These are phyloP conservation scores for Telopea speciosissima DNA, from an alignment of 177 flowering plant genomes.

Conservation along the genomic window DNA sequence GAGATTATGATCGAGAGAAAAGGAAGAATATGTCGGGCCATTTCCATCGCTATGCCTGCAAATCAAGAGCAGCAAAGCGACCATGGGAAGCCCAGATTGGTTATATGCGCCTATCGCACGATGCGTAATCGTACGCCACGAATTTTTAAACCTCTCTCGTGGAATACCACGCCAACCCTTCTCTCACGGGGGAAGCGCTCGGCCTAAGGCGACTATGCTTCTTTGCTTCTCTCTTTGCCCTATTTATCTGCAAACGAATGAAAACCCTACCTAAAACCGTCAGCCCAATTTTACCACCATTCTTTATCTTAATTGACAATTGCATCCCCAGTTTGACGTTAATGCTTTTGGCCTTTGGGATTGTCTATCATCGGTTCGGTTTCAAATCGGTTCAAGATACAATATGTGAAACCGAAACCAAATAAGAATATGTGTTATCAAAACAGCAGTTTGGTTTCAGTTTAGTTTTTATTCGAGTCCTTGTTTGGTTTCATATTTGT, in stretches of 20 bases:
- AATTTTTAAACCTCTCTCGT: constrained; percentile 44
- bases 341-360: too few species aligned
- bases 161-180: constrained; percentile 79
- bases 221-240: too few species aligned
- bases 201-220: constrained; percentile 60
- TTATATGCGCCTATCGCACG: constrained; percentile 55
- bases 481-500: too few species aligned
- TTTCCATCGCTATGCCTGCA: constrained; percentile 34
- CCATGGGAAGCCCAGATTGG: constrained; percentile 26
- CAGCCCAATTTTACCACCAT: not conserved
- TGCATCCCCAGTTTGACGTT: not conserved
- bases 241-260: not conserved
- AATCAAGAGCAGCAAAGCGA: constrained; percentile 40
- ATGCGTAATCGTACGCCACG: constrained; percentile 45
- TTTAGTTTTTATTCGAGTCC: too few species aligned
- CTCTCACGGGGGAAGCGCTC: constrained; percentile 58
- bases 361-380: too few species aligned
- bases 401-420: too few species aligned
- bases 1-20: not conserved
- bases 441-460: too few species aligned
- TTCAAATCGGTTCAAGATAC: too few species aligned
- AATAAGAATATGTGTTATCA: too few species aligned
- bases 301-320: not conserved
- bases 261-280: not conserved
- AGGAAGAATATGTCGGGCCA: constrained; percentile 32